These are phyloP conservation scores for Fusarium paranaense DNA, from an alignment of 2,329 filamentous ascomycete species.

Conservation along the genomic window DNA sequence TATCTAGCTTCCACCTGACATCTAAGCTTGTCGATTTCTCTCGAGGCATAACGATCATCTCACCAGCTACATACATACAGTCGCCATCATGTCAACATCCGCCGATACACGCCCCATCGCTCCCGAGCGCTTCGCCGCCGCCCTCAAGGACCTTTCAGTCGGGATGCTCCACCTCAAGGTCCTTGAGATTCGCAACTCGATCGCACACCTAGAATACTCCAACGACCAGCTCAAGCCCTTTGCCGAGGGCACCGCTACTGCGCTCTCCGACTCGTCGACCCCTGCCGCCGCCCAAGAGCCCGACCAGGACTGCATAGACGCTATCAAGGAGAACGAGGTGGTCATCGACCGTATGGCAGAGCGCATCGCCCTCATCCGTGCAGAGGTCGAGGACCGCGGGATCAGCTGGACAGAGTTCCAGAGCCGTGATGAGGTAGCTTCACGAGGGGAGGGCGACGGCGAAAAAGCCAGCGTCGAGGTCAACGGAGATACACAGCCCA, in stretches of 20 bases:
- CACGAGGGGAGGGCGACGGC: conserved; percentile 43
- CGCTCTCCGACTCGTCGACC: conserved; percentile 35
- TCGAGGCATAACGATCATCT: neutral
- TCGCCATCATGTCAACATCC: conserved; percentile 70
- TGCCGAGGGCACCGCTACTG: conserved; percentile 62
- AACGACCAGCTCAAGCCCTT: conserved; percentile 80
- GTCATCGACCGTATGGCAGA: conserved; percentile 77
- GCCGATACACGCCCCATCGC: conserved; percentile 71
- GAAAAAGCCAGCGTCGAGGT: conserved; percentile 16
- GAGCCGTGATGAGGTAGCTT: conserved; percentile 57
- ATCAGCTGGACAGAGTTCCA: conserved; percentile 68
- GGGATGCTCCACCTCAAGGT: conserved; percentile 78
- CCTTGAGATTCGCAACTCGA: conserved; percentile 79
- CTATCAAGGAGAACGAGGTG: conserved; percentile 76
- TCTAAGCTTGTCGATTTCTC: neutral
- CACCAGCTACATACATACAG: neutral
- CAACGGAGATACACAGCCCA: conserved; percentile 31
- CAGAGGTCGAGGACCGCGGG: conserved; percentile 72
- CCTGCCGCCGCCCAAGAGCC: conserved; percentile 45
- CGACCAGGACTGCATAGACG: conserved; percentile 79
- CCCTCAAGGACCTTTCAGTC: conserved; percentile 74
- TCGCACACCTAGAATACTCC: conserved; percentile 78
- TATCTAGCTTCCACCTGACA: neutral
- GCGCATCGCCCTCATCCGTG: conserved; percentile 71
- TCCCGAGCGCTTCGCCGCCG: conserved; percentile 72